Percentiles rank a stretch among this genome's conserved stretches.
These are phyloP conservation scores for Ogataea thermomethanolica DNA, from an alignment of 805 yeast genomes.

Conservation along the genomic window DNA sequence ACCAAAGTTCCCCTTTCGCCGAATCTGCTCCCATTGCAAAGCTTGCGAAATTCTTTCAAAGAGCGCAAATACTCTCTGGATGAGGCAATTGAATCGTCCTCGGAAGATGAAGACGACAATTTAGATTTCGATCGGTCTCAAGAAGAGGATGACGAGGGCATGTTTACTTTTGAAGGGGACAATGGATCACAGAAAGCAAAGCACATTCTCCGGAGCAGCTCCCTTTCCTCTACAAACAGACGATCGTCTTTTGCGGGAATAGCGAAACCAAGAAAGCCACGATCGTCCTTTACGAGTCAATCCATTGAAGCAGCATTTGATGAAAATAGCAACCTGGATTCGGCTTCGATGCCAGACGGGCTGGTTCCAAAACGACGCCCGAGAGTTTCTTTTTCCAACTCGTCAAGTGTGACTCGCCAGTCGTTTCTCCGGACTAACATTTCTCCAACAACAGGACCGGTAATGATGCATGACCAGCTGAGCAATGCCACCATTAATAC, in stretches of 20 bases:
- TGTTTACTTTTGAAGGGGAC: conserved; percentile 29
- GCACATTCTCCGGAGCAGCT: conserved; percentile 19
- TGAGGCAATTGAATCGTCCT: conserved; percentile 38
- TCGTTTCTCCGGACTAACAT: conserved; percentile 37
- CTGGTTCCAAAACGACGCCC: conserved; percentile 29
- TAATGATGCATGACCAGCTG: conserved; percentile 26
- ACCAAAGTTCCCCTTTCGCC: conserved; percentile 44
- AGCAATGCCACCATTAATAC: conserved; percentile 24
- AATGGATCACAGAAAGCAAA: conserved; percentile 10
- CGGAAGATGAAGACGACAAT: conserved; percentile 38
- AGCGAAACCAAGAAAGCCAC: conserved; percentile 33
- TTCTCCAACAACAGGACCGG: conserved; percentile 27
- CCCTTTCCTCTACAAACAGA: conserved; percentile 22
- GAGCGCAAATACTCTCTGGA: conserved; percentile 33
- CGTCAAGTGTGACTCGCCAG: conserved; percentile 35
- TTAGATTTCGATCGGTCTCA: conserved; percentile 33
- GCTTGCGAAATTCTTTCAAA: conserved; percentile 28
- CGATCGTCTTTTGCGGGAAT: conserved; percentile 35
- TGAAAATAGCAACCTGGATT: conserved; percentile 24
- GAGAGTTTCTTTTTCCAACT: conserved; percentile 34
- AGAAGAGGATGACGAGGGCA: conserved; percentile 37
- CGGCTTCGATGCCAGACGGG: conserved; percentile 28
- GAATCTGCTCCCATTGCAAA: conserved; percentile 28
- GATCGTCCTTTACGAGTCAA: conserved; percentile 32
- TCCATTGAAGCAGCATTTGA: conserved; percentile 32